These are phyloP conservation scores for Talaromyces albobiverticillius DNA, from an alignment of 2,329 filamentous ascomycete genomes.

Conservation along the genomic window DNA sequence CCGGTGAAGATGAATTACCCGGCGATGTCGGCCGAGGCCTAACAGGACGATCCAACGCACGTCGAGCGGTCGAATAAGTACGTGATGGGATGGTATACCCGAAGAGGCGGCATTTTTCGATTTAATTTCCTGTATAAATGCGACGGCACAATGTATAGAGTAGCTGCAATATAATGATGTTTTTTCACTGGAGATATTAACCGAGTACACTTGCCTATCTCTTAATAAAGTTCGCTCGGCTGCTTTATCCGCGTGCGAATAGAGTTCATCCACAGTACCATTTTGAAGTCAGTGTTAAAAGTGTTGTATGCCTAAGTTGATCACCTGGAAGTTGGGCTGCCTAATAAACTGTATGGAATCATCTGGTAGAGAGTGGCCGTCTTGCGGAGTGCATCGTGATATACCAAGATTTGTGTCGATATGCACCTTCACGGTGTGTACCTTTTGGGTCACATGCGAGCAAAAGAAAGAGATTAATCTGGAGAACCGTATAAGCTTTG, in stretches of 20 bases:
- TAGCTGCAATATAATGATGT: background rate
- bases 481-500: too few species aligned
- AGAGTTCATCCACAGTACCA: background rate
- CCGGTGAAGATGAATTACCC: constrained; percentile 18
- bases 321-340: too few species aligned
- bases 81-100: background rate
- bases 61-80: constrained; percentile 10
- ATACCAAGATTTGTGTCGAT: too few species aligned
- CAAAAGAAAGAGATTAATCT: too few species aligned
- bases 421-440: too few species aligned
- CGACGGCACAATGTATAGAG: background rate
- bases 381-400: too few species aligned
- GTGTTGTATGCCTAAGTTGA: too few species aligned
- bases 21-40: constrained; percentile 6
- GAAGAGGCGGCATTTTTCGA: background rate
- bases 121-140: background rate
- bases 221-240: background rate
- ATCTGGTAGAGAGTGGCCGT: too few species aligned
- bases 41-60: constrained; percentile 8
- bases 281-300: too few species aligned
- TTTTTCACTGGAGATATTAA: background rate
- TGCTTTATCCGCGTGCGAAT: background rate
- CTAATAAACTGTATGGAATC: too few species aligned
- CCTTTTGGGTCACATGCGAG: too few species aligned
- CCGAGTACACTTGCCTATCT: background rate